These are phyloP conservation scores for Potentilla sterilis DNA, from an alignment of 306 rosid species.

Conservation along the genomic window DNA sequence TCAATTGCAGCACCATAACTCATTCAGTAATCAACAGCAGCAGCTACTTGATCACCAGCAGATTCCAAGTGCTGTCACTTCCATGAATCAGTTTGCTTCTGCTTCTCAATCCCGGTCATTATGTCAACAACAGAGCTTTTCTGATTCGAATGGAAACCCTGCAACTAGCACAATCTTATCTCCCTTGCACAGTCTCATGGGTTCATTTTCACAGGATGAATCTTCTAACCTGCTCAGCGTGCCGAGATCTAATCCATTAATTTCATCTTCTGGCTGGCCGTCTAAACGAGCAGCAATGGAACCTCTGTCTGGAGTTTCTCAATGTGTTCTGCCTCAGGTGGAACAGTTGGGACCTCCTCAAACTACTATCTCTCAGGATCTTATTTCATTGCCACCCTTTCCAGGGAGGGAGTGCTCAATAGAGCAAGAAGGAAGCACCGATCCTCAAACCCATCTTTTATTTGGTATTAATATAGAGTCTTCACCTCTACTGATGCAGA, in stretches of 20 bases:
- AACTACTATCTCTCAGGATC: conserved; percentile 46
- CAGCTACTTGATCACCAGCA: conserved; percentile 63
- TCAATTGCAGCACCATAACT: conserved; percentile 58
- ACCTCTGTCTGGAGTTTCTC: conserved; percentile 73
- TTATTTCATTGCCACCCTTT: conserved; percentile 83
- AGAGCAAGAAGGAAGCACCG: conserved; percentile 77
- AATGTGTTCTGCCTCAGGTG: conserved; percentile 59
- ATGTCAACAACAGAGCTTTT: conserved; percentile 73
- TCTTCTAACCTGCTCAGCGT: conserved; percentile 64
- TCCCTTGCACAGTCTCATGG: conserved; percentile 75
- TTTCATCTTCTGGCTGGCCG: conserved; percentile 68
- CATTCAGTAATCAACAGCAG: conserved; percentile 48
- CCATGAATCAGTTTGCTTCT: conserved; percentile 71
- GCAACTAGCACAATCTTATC: conserved; percentile 58
- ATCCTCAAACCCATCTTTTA: conserved; percentile 81
- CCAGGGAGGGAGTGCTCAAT: conserved; percentile 88
- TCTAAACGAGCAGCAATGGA: conserved; percentile 83
- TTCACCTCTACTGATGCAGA: conserved; percentile 74
- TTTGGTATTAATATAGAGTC: conserved; percentile 93
- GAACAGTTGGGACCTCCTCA: conserved; percentile 71
- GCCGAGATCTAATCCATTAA: conserved; percentile 52
- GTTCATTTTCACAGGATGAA: conserved; percentile 76
- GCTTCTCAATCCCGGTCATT: conserved; percentile 62
- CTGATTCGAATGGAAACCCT: conserved; percentile 69
- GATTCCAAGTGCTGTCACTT: conserved; percentile 49